Evolutionary conservation across 495 filamentous ascomycete genomes (phyloP), one percentile per base, ranked within the genome.

Genomic region (Durotheca rogersii): DNA sequence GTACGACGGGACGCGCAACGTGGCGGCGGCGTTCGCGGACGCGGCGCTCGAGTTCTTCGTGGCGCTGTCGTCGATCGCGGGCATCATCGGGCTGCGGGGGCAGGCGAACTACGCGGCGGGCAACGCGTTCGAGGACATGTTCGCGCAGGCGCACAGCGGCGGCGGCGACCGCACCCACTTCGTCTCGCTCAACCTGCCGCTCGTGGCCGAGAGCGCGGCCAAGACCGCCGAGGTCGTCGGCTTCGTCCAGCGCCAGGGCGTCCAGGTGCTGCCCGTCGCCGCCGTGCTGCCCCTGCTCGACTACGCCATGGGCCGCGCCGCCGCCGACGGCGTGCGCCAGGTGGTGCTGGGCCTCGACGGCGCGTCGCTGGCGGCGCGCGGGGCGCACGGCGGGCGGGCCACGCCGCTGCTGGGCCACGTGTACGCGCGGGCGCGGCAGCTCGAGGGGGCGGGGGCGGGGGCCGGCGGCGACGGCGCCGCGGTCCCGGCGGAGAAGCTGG

Each of bases 61-160:
- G 27, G 64, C 67, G 16, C 64, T 80, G 3, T 75, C 72, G 17
- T 83, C 80, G 4, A 57, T 77, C 1, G 58, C 72, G 3, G 76
- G 70, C 14, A 55, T 73, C 0, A 53, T 80, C 16, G 80, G 80
- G 1, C 70, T 53, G 34, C 47, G 61, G 15, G 67, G 68, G 0
- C 80, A 83, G 59, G 62, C 71, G 15, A 74, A 75, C 20, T 83
- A 83, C 51, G 65, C 75, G 6, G 76, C 78, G 2, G 75, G 71
- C 14, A 81, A 80, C 54, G 69, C 71, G 7, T 81, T 73, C 58
- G 60, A 75, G 5, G 77, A 74, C 34, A 61, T 67, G 0, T 57
- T 73, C 18, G 60, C 59, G 1, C 63, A 61, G 1, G 39, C 42
- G 39, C 39, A 31, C 23, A 25, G 7, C 12, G 14, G 4, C 19